Percentiles rank a stretch among this genome's conserved stretches.
Conservation (phyloP, 2,329 filamentous ascomycete species). For the Ophiostoma australiae region DNA sequence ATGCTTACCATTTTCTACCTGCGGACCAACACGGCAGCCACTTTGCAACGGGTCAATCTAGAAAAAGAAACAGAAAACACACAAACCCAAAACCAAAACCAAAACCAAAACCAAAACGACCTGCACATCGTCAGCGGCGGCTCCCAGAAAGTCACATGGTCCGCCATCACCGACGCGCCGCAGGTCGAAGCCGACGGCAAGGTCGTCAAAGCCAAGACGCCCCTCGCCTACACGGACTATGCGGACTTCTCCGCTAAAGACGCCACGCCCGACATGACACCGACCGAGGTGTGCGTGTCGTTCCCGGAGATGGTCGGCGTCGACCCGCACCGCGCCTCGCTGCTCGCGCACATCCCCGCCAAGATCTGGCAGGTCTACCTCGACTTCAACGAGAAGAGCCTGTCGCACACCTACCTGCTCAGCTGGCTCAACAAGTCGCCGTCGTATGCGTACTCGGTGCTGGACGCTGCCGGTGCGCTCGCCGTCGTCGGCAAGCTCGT, state of each 20-base stretch:
- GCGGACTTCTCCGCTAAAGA: background rate
- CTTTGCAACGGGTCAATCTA: background rate
- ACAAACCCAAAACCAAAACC: background rate
- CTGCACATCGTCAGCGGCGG: background rate
- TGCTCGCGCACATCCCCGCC: slow-evolving; percentile 27
- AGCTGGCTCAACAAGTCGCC: slow-evolving; percentile 27
- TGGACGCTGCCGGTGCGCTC: slow-evolving; percentile 27
- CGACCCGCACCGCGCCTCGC: slow-evolving; percentile 11
- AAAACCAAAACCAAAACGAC: background rate
- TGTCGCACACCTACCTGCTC: slow-evolving; percentile 20
- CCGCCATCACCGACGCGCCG: background rate
- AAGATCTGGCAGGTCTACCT: slow-evolving; percentile 32
- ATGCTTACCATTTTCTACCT: slow-evolving; percentile 13
- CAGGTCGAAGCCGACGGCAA: slow-evolving; percentile 6
- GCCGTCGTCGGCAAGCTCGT: slow-evolving; percentile 26
- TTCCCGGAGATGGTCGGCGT: slow-evolving; percentile 8
- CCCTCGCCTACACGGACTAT: background rate
- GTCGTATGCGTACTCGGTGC: slow-evolving; percentile 28
- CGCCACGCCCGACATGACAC: background rate
- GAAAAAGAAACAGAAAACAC: background rate
- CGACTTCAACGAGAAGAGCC: slow-evolving; percentile 20
- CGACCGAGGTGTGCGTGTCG: background rate
- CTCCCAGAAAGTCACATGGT: slow-evolving; percentile 5
- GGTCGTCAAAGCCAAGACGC: background rate
- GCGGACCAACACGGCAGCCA: background rate